Base-by-base conservation (phyloP, 2,329 filamentous ascomycete species). In the Hirsutella rhossiliensis region DNA sequence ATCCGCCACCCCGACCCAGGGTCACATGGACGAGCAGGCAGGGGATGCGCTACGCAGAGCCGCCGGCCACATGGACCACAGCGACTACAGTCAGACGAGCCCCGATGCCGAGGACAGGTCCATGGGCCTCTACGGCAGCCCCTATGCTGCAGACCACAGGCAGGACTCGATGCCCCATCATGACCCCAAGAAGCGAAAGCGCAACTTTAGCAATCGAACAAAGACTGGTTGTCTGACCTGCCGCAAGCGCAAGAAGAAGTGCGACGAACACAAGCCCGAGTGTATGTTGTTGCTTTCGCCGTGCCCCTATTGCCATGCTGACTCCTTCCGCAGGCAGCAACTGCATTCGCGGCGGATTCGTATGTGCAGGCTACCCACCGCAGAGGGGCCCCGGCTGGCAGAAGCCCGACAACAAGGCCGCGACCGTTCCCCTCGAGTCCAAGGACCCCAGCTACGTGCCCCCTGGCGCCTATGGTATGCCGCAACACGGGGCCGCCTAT, bases 191-290 rank as follows among this genome's bases (percentile, higher is more conserved):
- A 84, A 83, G 61, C 67, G 82, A 41, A 86, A 86, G 63, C 73
- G 82, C 34, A 86, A 87, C 57, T 97, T 96, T 57, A 94, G 87
- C 66, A 95, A 96, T 62, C 77, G 90, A 47, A 96, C 90, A 18
- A 97, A 97, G 67, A 96, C 89, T 11, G 88, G 89, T 29, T 97
- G 90, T 62, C 79, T 94, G 64, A 97, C 90, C 6, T 97, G 90
- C 61, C 76, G 90, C 47, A 78, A 79, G 59, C 77, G 90, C 47
- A 97, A 97, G 75, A 97, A 97, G 78, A 97, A 97, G 66, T 97
- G 92, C 59, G 90, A 97, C 59, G 92, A 97, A 68, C 77, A 76
- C 43, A 94, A 94, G 62, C 92, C 92, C 23, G 80, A 87, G 62
- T 97, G 92, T 94, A 72, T 72, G 84, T 71, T 18, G 34, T 18